These are phyloP conservation scores for Keithomyces neogunnii DNA, from an alignment of 2,329 filamentous ascomycete genomes.

Conservation along the genomic window DNA sequence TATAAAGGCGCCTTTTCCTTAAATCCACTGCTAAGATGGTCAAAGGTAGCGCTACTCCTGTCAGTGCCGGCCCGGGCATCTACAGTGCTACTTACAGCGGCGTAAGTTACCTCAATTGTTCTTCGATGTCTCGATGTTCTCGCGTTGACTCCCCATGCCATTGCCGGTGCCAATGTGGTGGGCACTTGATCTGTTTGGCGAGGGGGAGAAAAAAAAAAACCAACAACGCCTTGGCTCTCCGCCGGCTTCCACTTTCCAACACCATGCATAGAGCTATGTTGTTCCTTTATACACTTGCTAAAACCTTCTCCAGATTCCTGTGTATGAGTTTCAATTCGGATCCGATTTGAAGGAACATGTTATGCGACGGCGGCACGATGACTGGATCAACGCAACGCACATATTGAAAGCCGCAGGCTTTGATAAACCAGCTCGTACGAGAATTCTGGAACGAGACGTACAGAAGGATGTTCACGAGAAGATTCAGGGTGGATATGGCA, in stretches of 20 bases:
- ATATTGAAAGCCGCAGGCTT: constrained; percentile 96
- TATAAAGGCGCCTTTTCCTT: not conserved
- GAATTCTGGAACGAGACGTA: constrained; percentile 92
- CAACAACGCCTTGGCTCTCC: too few relatives aligned
- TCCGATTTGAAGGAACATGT: constrained; percentile 75
- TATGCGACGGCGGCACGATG: constrained; percentile 85
- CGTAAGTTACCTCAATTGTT: constrained; percentile 31
- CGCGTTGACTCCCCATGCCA: not conserved
- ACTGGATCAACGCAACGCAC: constrained; percentile 99
- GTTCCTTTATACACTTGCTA: not conserved
- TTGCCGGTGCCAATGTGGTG: too few relatives aligned
- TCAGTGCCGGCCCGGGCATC: constrained; percentile 37
- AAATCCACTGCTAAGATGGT: constrained; percentile 33
- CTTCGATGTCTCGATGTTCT: not conserved
- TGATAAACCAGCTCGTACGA: constrained; percentile 90
- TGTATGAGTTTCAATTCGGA: constrained; percentile 87
- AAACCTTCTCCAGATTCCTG: constrained; percentile 61
- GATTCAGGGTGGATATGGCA: constrained; percentile 95
- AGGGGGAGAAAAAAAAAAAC: too few relatives aligned
- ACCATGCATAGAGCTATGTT: too few relatives aligned
- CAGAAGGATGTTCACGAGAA: constrained; percentile 97
- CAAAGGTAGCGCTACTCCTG: constrained; percentile 27
- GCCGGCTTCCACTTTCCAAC: not conserved
- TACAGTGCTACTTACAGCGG: constrained; percentile 64
- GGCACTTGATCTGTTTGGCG: too few relatives aligned